Percentiles rank a stretch among this genome's conserved stretches.
Conservation (phyloP, 331 rosid species). For the Cydonia oblonga region DNA sequence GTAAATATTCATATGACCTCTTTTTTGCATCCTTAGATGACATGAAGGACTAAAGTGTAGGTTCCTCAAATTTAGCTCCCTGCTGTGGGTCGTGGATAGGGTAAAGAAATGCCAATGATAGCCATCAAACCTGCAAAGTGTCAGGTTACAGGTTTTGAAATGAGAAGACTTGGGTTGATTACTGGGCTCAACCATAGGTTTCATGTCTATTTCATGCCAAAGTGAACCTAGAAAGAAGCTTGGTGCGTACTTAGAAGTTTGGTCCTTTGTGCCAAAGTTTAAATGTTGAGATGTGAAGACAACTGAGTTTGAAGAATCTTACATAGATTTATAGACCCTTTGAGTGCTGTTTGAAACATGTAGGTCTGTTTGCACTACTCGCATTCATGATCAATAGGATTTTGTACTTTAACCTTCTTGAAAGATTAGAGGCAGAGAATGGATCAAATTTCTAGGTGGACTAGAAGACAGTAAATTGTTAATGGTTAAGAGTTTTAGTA, state of each 20-base stretch:
- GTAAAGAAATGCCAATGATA: background rate
- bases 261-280: background rate
- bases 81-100: background rate
- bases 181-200: background rate
- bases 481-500: background rate
- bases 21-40: background rate
- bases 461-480: background rate
- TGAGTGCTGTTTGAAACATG: background rate
- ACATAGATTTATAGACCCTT: background rate
- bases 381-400: background rate
- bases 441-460: background rate
- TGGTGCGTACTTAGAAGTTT: background rate
- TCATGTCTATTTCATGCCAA: background rate
- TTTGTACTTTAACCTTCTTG: background rate
- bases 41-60: background rate
- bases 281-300: background rate
- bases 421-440: background rate
- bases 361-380: background rate
- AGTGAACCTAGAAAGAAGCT: background rate
- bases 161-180: background rate
- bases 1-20: background rate
- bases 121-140: background rate
- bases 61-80: background rate
- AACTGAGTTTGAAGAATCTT: background rate
- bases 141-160: background rate